Base-by-base conservation (phyloP, 192 early-diverging fungal species). In the Martensiomyces pterosporus region DNA sequence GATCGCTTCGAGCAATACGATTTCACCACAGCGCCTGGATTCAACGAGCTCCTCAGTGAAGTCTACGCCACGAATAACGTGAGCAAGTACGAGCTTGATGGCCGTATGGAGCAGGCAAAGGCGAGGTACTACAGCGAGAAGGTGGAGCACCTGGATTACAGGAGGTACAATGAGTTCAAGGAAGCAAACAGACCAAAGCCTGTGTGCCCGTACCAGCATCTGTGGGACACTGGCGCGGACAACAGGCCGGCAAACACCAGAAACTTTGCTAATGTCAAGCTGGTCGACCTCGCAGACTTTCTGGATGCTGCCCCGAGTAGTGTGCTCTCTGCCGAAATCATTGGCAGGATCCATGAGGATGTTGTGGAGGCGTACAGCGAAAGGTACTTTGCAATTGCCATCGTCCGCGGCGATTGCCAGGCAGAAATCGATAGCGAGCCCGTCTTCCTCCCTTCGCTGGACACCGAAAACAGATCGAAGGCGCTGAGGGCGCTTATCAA, bases 151-250 rank as follows among this genome's bases (percentile, higher is more conserved):
- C 14, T 71, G 7, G 34, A 52, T 32, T 64, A 64, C 14, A 48
- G 42, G 4, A 44, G 34, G 43, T 71, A 71, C 52, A 15, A 16
- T 10, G 27, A 12, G 17, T 51, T 33, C 39, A 64, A 51, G 40
- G 51, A 55, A 17, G 35, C 21, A 24, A 60, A 15, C 19, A 43
- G 47, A 27, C 67, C 60, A 16, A 59, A 59, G 35, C 56, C 60
- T 10, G 48, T 59, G 23, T 71, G 67, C 12, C 67, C 67, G 32
- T 71, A 71, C 52, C 67, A 71, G 52, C 60, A 71, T 43, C 39
- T 71, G 47, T 71, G 67, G 67, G 60, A 71, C 0, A 35, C 29
- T 21, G 51, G 41, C 4, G 18, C 42, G 2, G 38, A 39, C 21
- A 46, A 41, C n/a, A 39, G 48, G 14, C 3, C 50, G 10, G 54